Evolutionary conservation across 768 basidiomycete genomes (phyloP), one percentile per base, ranked within the genome.

Genomic region (Rickenella mellea): DNA sequence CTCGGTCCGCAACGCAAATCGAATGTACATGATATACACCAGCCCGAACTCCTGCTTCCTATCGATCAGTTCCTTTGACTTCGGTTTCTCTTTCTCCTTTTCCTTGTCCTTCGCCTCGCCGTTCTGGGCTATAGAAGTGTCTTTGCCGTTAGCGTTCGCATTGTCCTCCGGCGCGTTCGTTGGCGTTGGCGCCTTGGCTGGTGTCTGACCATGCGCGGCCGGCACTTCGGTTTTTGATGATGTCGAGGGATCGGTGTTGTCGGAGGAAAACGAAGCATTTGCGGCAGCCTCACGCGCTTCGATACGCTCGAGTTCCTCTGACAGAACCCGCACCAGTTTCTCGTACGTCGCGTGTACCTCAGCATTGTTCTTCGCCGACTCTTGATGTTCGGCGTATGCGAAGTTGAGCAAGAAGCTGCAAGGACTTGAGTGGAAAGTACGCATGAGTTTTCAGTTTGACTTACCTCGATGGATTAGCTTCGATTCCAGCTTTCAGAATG

Each of bases 21-120:
- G 74, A 83, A 98, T 94, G 57, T 93, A 91, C 71, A 90, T 82
- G 56, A 76, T 92, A 73, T 74, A 85, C 11, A 78, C 89, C 27
- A 89, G 68, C 6, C 81, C 79, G 56, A 77, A 87, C 51, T 87
- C 88, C 33, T 74, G 75, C 51, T 74, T 67, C 47, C 76, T 67
- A 27, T 80, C 78, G 11, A 58, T 59, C 4, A 78, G 55, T 32
- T 83, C 82, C 44, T 80, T 74, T 15, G 61, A 55, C 48, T 75
- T 75, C 11, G 62, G 61, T 4, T 66, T 67, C 48, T 73, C 76
- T 24, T 7, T 36, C 24, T 36, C n/a, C n/a, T n/a, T n/a, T n/a
- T n/a, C n/a, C n/a, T n/a, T n/a, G n/a, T n/a, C n/a, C n/a, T n/a
- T n/a, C n/a, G n/a, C n/a, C n/a, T n/a, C n/a, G n/a, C n/a, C n/a